Base-by-base conservation (phyloP, 805 yeast genomes). In the Starmerella asiatica region DNA sequence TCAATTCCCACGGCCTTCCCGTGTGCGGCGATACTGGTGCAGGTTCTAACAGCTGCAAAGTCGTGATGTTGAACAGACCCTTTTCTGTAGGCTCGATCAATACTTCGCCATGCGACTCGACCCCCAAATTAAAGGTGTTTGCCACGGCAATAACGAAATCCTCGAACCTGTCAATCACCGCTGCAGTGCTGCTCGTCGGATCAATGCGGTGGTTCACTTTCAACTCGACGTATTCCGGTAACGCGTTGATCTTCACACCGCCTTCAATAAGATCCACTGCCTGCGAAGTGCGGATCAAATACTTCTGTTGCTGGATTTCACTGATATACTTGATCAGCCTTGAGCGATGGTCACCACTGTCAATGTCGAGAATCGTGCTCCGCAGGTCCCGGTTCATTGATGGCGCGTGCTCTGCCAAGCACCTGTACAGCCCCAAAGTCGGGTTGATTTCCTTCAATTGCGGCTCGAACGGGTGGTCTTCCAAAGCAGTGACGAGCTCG, bases 201-300 rank as follows among this genome's bases (percentile, higher is more conserved):
- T 73, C 69, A 40, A 80, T 65, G 53, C 93, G 66, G 52, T 78
- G 79, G 58, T 82, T 79, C 32, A 77, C 64, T 27, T 67, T 53
- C 31, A 75, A 62, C 23, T 59, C 56, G 3, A 71, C 71, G 20
- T 64, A 57, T 54, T 80, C 88, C 2, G 93, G 93, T 34, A 81
- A 60, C 1, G 91, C 85, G 53, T 81, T 81, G 20, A 76, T 67
- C 58, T 81, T 81, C 42, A 75, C 69, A 32, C 93, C 93, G 21
- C 91, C 91, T 11, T 59, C 53, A 43, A 82, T 64, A 19, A 76
- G 66, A 51, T 78, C 84, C 34, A 70, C 65, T 0, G 88, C 79
- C 57, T 75, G 82, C 4, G 82, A 68, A 0, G 88, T 79, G 38
- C 67, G 62, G 19, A 76, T 58, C 37, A 69, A 55, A 45, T 67